phyloP scores from a whole-genome alignment of 768 basidiomycete species.

The Lepiota subincarnata region DNA sequence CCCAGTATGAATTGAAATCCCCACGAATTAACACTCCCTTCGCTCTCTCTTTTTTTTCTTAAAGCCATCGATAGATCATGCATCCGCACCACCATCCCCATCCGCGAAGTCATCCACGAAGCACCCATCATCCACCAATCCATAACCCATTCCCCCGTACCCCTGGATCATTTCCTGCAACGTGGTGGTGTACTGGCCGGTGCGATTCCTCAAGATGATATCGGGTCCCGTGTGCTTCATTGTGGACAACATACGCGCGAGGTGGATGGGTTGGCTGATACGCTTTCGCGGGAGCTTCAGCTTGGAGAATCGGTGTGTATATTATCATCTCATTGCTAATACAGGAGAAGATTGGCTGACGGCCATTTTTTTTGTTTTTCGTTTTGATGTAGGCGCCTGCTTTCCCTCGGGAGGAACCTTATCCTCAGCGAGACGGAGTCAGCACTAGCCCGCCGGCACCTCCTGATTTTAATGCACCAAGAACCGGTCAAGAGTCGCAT shows the following conservation, averaged over 20 bases:
- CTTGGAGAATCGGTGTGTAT: conserved; percentile 8
- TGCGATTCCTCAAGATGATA: conserved; percentile 15
- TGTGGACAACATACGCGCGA: conserved; percentile 20
- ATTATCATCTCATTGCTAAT: not conserved
- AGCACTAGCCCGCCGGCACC: no score
- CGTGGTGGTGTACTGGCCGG: conserved; percentile 19
- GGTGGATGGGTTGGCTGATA: conserved; percentile 22
- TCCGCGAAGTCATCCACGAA: conserved; percentile 32
- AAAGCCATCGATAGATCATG: conserved; percentile 26
- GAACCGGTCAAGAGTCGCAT: no score
- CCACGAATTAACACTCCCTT: not conserved
- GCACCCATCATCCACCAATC: conserved; percentile 34
- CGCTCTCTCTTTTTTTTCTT: not conserved
- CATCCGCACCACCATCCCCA: conserved; percentile 31
- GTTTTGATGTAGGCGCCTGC: not conserved
- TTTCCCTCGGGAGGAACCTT: no score
- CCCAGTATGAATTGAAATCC: no score
- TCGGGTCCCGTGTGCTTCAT: conserved; percentile 19
- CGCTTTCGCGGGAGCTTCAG: conserved; percentile 17
- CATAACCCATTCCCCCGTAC: conserved; percentile 27
- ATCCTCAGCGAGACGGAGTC: no score
- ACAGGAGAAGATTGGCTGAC: no score
- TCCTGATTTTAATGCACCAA: no score
- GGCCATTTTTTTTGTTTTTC: no score
- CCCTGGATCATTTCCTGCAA: conserved; percentile 29